Evolutionary conservation across 129 eudicot genomes (phyloP).

Genomic region (Tagetes erecta): DNA sequence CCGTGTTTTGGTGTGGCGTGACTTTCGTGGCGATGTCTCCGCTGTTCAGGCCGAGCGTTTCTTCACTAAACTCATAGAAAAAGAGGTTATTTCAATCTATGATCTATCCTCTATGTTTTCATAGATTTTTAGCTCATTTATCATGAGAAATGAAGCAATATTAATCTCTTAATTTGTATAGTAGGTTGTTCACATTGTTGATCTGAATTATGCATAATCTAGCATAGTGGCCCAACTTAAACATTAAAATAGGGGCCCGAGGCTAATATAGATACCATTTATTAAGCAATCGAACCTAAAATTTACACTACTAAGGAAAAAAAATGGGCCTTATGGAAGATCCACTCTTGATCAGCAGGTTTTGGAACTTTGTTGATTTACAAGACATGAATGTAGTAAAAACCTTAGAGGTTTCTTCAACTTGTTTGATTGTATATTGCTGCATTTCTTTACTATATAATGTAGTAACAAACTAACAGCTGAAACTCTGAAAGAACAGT

Average conservation of each 20-base stretch:
- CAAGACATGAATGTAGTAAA: background rate
- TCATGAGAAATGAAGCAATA: background rate
- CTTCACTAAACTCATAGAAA: conserved; percentile 71
- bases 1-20: conserved; percentile 91
- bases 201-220: background rate
- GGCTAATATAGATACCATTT: too few species aligned
- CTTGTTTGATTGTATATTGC: background rate
- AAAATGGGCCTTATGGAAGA: too few species aligned
- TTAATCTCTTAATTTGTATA: background rate
- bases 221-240: too few species aligned
- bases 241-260: too few species aligned
- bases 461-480: background rate
- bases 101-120: background rate
- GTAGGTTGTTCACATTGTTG: background rate
- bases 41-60: conserved; percentile 80
- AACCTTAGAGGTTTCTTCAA: background rate
- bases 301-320: too few species aligned
- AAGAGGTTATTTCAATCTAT: conserved; percentile 47
- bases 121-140: background rate
- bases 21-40: conserved; percentile 92
- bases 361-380: background rate
- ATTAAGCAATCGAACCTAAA: too few species aligned
- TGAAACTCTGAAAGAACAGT: background rate
- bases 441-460: background rate
- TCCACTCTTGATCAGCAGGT: background rate